A percentile compares a stretch with the other conserved stretches of the same genome.
Evolutionary conservation across 257 asterid genomes (phyloP).

Genomic region (Gynochthodes officinalis): DNA sequence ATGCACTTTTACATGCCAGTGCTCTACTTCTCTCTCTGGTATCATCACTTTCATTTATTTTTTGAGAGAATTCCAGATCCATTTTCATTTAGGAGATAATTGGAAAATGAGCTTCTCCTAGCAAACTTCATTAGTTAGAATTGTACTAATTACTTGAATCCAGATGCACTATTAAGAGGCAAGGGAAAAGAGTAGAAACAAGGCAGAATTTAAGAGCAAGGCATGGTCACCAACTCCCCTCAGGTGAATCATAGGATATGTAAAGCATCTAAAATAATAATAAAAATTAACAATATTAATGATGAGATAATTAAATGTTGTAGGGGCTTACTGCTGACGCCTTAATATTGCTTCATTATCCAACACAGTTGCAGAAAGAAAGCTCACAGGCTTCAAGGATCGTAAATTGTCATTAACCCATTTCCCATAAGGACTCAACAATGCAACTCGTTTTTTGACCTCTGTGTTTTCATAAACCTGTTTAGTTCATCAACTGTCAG

Average conservation of each 20-base stretch:
- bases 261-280: not conserved
- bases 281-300: not conserved
- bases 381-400: conserved; percentile 62
- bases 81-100: not conserved
- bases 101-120: not conserved
- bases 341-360: conserved; percentile 82
- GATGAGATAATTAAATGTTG: not conserved
- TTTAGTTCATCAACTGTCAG: conserved; percentile 12
- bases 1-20: not conserved
- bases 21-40: not conserved
- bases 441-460: conserved; percentile 88
- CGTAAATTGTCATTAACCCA: conserved; percentile 89
- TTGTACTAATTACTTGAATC: not conserved
- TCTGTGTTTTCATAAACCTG: conserved; percentile 96
- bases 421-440: conserved; percentile 75
- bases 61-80: not conserved
- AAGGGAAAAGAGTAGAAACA: not conserved
- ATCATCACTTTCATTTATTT: not conserved
- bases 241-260: not conserved
- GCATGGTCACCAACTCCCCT: not conserved
- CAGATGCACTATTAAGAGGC: not conserved
- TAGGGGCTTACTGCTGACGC: conserved; percentile 82
- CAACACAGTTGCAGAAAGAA: conserved; percentile 59
- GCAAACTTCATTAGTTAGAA: not conserved
- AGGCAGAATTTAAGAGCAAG: not conserved